Evolutionary conservation across 257 asterid genomes (phyloP).

Genomic region (Ilex asprella): DNA sequence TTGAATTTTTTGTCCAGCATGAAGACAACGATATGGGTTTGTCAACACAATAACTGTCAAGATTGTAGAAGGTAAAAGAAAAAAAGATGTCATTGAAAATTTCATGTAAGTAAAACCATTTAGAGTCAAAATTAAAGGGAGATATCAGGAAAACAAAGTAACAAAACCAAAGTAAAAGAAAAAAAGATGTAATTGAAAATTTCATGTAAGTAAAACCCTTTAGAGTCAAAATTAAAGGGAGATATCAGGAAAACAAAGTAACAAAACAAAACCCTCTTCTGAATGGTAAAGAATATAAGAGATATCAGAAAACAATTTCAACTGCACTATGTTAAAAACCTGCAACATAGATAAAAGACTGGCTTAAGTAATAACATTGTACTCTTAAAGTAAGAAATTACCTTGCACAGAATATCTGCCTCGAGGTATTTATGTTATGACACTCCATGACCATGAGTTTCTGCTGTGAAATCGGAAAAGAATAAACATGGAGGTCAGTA

Average conservation of each 20-base stretch:
- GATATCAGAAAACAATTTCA: not conserved
- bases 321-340: not conserved
- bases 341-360: conserved; percentile 1
- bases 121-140: too few species aligned
- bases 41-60: conserved; percentile 14
- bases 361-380: too few species aligned
- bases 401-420: conserved; percentile 34
- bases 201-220: too few species aligned
- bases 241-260: not conserved
- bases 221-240: not conserved
- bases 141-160: not conserved
- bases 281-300: not conserved
- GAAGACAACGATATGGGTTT: not conserved
- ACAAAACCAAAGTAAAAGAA: not conserved
- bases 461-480: conserved; percentile 13
- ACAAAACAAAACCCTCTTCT: not conserved
- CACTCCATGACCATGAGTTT: conserved; percentile 39
- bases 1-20: conserved; percentile 29
- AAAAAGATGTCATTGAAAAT: not conserved
- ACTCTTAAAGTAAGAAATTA: conserved; percentile 5
- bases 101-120: not conserved
- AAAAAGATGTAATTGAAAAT: not conserved
- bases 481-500: not conserved
- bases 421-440: conserved; percentile 21
- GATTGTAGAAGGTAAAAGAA: conserved; percentile 7